Percentiles rank a stretch among this genome's conserved stretches.
phyloP scores from a whole-genome alignment of 495 filamentous ascomycete genomes.

The Penicillium arizonense region DNA sequence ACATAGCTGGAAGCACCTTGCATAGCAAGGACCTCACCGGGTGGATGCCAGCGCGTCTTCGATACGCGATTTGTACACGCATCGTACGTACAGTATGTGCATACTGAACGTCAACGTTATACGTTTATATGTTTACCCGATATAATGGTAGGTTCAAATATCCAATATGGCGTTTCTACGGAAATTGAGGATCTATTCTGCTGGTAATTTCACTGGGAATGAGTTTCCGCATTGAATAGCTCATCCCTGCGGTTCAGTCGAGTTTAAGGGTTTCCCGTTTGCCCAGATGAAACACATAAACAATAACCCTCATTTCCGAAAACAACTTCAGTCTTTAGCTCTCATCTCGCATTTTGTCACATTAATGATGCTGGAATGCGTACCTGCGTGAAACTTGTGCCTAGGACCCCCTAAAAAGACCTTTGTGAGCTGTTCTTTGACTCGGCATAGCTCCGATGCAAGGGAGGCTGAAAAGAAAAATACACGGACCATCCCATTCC shows the following conservation, averaged over 20 bases:
- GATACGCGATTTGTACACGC: no score
- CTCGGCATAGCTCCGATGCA: conserved; percentile 27
- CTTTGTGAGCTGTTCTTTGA: conserved; percentile 12
- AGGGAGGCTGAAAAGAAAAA: conserved; percentile 18
- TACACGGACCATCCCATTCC: conserved; percentile 8
- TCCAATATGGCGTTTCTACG: no score
- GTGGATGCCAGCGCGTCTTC: conserved; percentile 11
- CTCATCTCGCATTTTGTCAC: neutral
- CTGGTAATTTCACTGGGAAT: no score
- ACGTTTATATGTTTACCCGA: no score
- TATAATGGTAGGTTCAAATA: no score
- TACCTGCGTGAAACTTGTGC: neutral
- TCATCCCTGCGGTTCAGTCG: neutral
- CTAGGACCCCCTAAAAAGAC: neutral
- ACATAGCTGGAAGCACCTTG: conserved; percentile 14
- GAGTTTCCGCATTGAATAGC: neutral
- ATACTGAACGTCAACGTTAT: no score
- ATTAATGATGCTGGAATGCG: conserved; percentile 5
- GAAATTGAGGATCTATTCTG: no score
- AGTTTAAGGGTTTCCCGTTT: conserved; percentile 1
- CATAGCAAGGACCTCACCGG: conserved; percentile 6
- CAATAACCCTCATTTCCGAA: neutral
- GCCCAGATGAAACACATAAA: neutral
- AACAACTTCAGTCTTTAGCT: neutral
- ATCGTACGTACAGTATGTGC: no score